A percentile compares a stretch with the other conserved stretches of the same genome.
Conservation (phyloP, 441 rosid genomes). For the Iberis amara region DNA sequence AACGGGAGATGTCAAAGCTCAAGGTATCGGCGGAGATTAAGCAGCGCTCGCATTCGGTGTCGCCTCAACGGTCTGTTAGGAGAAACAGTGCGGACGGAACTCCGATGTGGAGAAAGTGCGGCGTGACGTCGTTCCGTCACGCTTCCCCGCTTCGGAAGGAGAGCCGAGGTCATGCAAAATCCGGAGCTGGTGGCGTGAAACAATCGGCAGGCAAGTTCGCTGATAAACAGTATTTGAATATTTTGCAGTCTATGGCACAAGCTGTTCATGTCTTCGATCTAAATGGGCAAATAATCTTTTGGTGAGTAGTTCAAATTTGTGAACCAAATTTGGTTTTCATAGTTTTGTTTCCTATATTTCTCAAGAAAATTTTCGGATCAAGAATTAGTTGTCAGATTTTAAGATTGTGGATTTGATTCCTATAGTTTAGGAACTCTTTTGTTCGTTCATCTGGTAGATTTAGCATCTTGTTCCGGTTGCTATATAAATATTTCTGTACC, state of each 20-base stretch:
- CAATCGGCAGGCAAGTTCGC: conserved; percentile 58
- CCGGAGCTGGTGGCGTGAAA: conserved; percentile 31
- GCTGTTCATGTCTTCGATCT: conserved; percentile 70
- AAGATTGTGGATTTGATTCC: conserved; percentile 10
- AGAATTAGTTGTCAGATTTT: conserved; percentile 12
- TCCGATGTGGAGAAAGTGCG: conserved; percentile 43
- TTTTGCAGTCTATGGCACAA: conserved; percentile 89
- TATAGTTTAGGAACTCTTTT: conserved; percentile 13
- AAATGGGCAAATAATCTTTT: conserved; percentile 54
- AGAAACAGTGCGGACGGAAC: conserved; percentile 31
- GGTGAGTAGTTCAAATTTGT: conserved; percentile 41
- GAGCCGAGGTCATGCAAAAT: conserved; percentile 36
- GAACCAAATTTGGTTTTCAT: too few relatives aligned
- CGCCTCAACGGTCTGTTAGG: conserved; percentile 61
- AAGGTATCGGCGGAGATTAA: conserved; percentile 28
- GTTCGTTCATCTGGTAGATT: too few relatives aligned
- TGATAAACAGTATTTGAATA: conserved; percentile 70
- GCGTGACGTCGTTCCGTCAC: conserved; percentile 55
- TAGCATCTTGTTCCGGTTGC: too few relatives aligned
- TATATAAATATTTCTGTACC: too few relatives aligned
- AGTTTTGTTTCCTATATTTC: background rate
- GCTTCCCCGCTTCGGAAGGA: conserved; percentile 90
- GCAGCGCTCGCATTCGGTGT: conserved; percentile 76
- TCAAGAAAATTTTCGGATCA: background rate
- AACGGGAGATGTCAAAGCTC: conserved; percentile 69